Conservation (phyloP, 345 rosid species). For the Viola odorata region DNA sequence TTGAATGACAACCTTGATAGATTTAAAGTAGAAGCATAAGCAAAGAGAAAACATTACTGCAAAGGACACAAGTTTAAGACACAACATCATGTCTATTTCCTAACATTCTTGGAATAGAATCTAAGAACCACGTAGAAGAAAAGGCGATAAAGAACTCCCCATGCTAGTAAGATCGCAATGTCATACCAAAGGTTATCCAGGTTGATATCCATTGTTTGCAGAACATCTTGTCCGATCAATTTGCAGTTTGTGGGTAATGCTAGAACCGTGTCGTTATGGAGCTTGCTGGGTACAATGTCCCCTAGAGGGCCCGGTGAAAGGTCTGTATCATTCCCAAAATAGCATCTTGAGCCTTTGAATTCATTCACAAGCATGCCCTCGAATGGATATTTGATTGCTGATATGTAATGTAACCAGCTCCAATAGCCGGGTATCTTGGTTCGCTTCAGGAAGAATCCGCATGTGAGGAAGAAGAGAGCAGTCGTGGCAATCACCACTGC, state of each 20-base stretch:
- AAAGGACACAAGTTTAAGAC: no score
- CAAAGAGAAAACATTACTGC: no score
- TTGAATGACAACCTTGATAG: no score
- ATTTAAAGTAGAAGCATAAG: no score
- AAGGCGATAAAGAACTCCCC: slow-evolving; percentile 53
- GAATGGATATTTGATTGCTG: slow-evolving; percentile 63
- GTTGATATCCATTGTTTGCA: slow-evolving; percentile 39
- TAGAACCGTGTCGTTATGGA: slow-evolving; percentile 9
- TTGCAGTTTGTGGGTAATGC: slow-evolving; percentile 9
- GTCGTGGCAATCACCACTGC: slow-evolving; percentile 62
- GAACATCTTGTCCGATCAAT: slow-evolving; percentile 47
- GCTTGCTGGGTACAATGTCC: slow-evolving; percentile 17
- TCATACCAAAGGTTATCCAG: slow-evolving; percentile 41
- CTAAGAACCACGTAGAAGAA: slow-evolving; percentile 50
- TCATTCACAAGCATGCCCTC: slow-evolving; percentile 53
- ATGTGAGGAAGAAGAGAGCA: slow-evolving; percentile 58
- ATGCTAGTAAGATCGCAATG: slow-evolving; percentile 48
- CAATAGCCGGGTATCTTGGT: slow-evolving; percentile 37
- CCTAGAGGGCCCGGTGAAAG: slow-evolving; percentile 61
- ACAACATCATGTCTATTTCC: no score
- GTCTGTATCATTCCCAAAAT: slow-evolving; percentile 20
- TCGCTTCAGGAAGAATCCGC: slow-evolving; percentile 53
- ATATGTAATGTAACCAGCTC: slow-evolving; percentile 63
- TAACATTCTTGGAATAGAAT: slow-evolving; percentile 49
- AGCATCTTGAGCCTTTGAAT: slow-evolving; percentile 38